Base-by-base conservation (phyloP, 495 filamentous ascomycete genomes). In the Aspergillus sparsus region DNA sequence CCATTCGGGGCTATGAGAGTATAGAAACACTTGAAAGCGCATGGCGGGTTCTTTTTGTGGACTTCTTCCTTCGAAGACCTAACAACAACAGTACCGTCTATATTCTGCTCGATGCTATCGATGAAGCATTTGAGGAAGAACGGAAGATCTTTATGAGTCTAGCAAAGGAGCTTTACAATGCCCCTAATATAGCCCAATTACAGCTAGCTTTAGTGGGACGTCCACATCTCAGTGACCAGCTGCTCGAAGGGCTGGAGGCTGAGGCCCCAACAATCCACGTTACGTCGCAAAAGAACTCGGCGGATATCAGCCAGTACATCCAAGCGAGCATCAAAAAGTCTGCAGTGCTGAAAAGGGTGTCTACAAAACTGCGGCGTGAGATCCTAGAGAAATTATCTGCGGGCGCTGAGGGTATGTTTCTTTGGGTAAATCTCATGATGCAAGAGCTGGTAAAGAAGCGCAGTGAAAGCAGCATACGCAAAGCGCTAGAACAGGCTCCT, bases 351-450 rank as follows among this genome's bases (percentile, higher is more conserved):
- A 58, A 58, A 35, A 49, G 60, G 6, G 61, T 60, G 6, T 59
- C 72, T 2, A 42, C 34, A 27, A 57, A 60, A 12, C 49, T 73
- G 34, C 61, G 63, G 36, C n/a, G 58, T 12, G 66, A 73, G 53
- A 68, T 76, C 6, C 57, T 71, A 1, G 56, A 64, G 13, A 71
- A 57, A 18, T 59, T 75, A n/a, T 66, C 61, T 9, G 53, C 63
- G 36, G 65, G 62, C 2, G 73, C 72, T 1, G 60, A 73, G 45
- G 74, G 74, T 10, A 72, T 77, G 65, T 77, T 77, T 57, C 62
- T 75, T 3, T 71, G 71, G 68, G 73, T 69, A 10, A 64, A 71
- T 35, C 62, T 75, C 2, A 74, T 74, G 68, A 34, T 74, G 18
- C 58, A 68, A n/a, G 70, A 75, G 54, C 42, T 77, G n/a, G 49